Base-by-base conservation (phyloP, 2,329 filamentous ascomycete species). In the Epichloe sp. region DNA sequence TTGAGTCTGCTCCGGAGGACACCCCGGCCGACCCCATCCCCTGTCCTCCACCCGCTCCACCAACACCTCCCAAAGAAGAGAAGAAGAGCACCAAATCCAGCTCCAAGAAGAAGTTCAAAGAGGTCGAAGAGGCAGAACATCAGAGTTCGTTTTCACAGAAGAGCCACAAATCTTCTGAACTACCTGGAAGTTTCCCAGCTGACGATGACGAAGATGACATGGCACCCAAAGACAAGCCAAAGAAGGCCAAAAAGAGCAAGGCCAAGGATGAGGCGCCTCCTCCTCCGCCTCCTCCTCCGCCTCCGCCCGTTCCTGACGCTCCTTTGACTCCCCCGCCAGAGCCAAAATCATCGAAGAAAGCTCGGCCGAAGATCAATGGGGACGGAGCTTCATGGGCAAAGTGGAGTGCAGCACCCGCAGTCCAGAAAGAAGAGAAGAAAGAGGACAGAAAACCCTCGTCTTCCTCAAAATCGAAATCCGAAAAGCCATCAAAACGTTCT, bases 341-440 rank as follows among this genome's bases (percentile, higher is more conserved):
- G 48, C 69, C 75, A 12, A 80, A 74, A 54, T 79, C 77, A 4
- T 74, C 74, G 3, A 87, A 81, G 68, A 94, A 85, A 63, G 86
- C 94, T 56, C 84, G 88, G 14, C 71, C 85, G 31, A 88, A 84
- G 61, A 79, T 89, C 56, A 86, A 81, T 58, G 85, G 87, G 52
- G 83, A 85, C 53, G 75, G 75, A 37, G 73, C 78, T 12, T 81
- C 85, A 34, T 93, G 88, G 88, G 84, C 82, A 37, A 80, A 82
- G 64, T 91, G 85, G 85, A 79, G 78, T 17, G 76, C 80, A 15
- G 75, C 80, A 21, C 71, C 52, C 14, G 55, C 78, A 3, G 63
- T 70, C 17, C 63, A 58, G 40, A 66, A 65, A 49, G 66, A 69
- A 51, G 62, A 63, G 48, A 80, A 79, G 58, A 75, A 71, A 44